Conservation (phyloP, 2,329 filamentous ascomycete genomes). For the Thermoascus crustaceus region DNA sequence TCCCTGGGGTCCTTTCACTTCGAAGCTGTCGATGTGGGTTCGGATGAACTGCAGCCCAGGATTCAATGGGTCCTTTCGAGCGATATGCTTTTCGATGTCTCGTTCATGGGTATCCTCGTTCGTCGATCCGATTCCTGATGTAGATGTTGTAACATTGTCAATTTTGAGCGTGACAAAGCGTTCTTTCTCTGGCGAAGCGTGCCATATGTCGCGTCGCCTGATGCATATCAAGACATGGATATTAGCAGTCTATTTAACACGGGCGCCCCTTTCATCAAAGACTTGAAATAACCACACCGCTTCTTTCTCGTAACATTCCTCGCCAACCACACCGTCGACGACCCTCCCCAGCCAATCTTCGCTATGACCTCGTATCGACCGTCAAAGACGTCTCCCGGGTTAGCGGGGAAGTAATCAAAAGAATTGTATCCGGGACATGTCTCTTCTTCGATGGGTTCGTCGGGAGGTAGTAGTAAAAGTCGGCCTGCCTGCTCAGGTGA, state of each 20-base stretch:
- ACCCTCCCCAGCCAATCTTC: not conserved
- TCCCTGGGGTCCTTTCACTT: conserved; percentile 13
- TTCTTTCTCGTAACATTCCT: not conserved
- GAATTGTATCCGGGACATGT: conserved; percentile 7
- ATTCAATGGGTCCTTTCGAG: conserved; percentile 17
- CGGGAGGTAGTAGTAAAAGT: conserved; percentile 4
- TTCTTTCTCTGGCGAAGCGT: too few relatives aligned
- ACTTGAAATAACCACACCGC: too few relatives aligned
- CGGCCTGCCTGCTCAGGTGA: too few relatives aligned
- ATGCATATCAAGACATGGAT: too few relatives aligned
- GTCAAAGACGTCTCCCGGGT: not conserved
- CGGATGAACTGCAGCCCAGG: conserved; percentile 17
- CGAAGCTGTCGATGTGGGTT: conserved; percentile 19
- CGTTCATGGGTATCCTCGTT: conserved; percentile 11
- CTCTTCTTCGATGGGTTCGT: conserved; percentile 33
- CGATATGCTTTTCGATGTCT: conserved; percentile 23
- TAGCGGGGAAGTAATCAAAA: not conserved
- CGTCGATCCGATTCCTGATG: conserved; percentile 2
- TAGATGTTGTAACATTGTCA: too few relatives aligned
- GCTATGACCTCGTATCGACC: not conserved
- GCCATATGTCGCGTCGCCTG: too few relatives aligned
- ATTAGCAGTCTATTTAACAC: too few relatives aligned
- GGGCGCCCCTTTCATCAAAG: too few relatives aligned
- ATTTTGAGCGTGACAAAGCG: not conserved
- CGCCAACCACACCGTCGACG: not conserved